Evolutionary conservation across 768 basidiomycete species (phyloP), one percentile per base, ranked within the genome.

Genomic region (Scleroderma bovista): DNA sequence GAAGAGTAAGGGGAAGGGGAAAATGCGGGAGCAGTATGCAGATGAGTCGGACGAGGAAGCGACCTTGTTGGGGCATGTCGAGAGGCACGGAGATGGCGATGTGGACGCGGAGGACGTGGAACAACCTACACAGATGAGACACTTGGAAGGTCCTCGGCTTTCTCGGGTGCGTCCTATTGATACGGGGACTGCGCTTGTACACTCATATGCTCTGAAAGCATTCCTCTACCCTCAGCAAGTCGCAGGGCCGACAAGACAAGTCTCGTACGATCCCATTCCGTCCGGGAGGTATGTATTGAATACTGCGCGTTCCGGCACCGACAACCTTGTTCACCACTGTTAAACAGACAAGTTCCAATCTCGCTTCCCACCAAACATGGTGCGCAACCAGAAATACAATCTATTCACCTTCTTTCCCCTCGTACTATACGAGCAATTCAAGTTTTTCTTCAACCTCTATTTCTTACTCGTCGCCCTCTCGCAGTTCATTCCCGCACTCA

Each of bases 361-460:
- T 29, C 75, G 73, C 55, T 91, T 80, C 55, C 85, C 95, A 16
- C 78, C 93, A 26, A 99, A 99, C 69, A 84, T 86, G 43, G 90
- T 96, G 49, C 85, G 90, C 58, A 99, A 99, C 60, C 95, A 98
- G 69, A 99, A 99, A 73, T 98, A 98, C 77, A 95, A 94, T 64
- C 75, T 88, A 47, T 80, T 91, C 71, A 93, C 90, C n/a, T 99
- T 99, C 75, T 79, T 99, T 10, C 96, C 96, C 3, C 80, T 97
- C 56, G 94, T 98, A 40, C 82, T 98, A 66, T 98, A 97, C 68
- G 94, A 98, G 67, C 95, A 98, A 66, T 99, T 98, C 85, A 98
- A 97, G 69, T 97, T 95, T 76, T 99, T 99, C 75, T 98, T 96
- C 82, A 99, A 98, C 65, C 77, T 97, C 7, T 99, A 98, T 69